Conservation (phyloP, 1,284 basidiomycete species). For the Phylloboletellus chloephorus region DNA sequence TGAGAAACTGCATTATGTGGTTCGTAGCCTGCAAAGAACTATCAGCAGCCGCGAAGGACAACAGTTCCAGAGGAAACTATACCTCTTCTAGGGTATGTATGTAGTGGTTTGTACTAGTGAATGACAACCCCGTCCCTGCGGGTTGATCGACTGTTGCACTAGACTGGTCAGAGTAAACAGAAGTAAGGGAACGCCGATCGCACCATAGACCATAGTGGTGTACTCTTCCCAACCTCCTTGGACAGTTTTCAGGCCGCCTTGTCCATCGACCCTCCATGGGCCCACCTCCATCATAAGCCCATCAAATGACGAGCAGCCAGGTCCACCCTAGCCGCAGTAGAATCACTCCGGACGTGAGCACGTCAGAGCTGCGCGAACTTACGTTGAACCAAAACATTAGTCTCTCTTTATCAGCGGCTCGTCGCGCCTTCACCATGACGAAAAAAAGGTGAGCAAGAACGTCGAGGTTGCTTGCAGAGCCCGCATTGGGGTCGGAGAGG, state of each 20-base stretch:
- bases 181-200: constrained; percentile 27
- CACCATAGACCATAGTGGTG: constrained; percentile 91
- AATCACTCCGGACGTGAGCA: neutral
- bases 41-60: neutral
- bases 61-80: constrained; percentile 12
- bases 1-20: constrained; percentile 81
- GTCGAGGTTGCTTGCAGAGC: constrained; percentile 44
- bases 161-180: constrained; percentile 8
- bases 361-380: constrained; percentile 26
- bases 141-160: constrained; percentile 78
- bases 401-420: constrained; percentile 82
- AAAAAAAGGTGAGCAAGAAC: constrained; percentile 84
- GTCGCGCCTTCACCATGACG: constrained; percentile 83
- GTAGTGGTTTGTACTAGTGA: constrained; percentile 81
- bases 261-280: constrained; percentile 79
- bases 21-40: constrained; percentile 55
- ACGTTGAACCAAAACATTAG: constrained; percentile 97
- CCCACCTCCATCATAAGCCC: constrained; percentile 98
- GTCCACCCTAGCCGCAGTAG: constrained; percentile 63
- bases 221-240: constrained; percentile 99
- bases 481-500: constrained; percentile 67
- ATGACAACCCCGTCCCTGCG: constrained; percentile 92
- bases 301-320: constrained; percentile 96
- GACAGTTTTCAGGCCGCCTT: constrained; percentile 72
- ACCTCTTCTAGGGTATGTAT: constrained; percentile 77